Base-by-base conservation (phyloP, 2,329 filamentous ascomycete species). In the Chrysosphaeria jannelii region DNA sequence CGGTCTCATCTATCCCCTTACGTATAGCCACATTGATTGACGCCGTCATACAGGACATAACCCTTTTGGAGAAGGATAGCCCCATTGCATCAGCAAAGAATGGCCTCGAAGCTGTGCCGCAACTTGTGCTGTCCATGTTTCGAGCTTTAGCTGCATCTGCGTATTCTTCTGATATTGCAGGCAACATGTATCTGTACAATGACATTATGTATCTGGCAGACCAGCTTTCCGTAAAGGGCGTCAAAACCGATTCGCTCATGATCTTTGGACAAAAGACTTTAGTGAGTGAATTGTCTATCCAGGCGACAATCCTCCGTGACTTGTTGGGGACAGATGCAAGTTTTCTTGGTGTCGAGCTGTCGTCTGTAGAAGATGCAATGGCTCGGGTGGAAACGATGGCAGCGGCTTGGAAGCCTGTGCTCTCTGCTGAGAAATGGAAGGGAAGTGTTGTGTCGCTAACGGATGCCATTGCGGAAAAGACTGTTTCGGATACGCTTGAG, bases 1-100 rank as follows among this genome's bases (percentile, higher is more conserved):
- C 66, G 28, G 71, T 90, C 24, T 91, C 81, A 0, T 70, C 71
- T 3, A 69, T 91, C 40, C 81, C 85, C 1, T 67, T 76, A 29
- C 60, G 66, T 4, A 63, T 93, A 8, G 50, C 79, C 11, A 51
- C 59, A 10, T 52, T 74, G 14, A 61, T 81, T 24, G 47, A 51
- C 12, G 37, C 48, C 8, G 53, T 67, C 14, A 40, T 58, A 29
- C 56, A 66, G 28, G 64, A 71, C 31, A 63, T 52, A 2, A 56
- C 58, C 7, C 51, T 48, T 1, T 45, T 81, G 22, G 59, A 60
- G 13, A 37, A 51, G 13, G 13, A 29, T 24, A 52, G 57, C 8
- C 55, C 66, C 0, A 61, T 81, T 23, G 55, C 63, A 1, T 49
- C 66, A 8, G 69, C 68, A 4, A 68, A 66, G 1, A 48, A 57